Conservation (phyloP, 2,329 filamentous ascomycete genomes). For the Penicillium sp. region DNA sequence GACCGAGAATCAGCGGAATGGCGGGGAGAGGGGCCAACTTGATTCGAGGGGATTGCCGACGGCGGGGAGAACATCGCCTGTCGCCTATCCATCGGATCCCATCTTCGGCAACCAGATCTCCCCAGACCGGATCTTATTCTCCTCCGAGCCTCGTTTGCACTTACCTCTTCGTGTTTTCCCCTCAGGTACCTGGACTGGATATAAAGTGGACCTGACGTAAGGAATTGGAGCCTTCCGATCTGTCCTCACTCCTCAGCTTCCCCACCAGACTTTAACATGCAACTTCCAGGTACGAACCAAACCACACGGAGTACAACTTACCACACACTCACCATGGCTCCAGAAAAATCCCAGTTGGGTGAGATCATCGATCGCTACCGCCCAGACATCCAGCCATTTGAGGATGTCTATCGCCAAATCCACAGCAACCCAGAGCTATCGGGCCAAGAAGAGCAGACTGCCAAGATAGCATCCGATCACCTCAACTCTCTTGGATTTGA, state of each 20-base stretch:
- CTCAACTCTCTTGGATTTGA: slow-evolving; percentile 45
- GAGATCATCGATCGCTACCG: slow-evolving; percentile 37
- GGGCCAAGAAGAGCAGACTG: slow-evolving; percentile 55
- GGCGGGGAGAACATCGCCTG: not conserved
- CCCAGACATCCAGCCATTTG: slow-evolving; percentile 48
- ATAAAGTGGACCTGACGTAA: not conserved
- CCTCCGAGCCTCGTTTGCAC: not conserved
- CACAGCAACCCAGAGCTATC: slow-evolving; percentile 60
- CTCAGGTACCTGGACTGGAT: not conserved
- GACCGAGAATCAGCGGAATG: too few relatives aligned
- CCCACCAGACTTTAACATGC: not conserved
- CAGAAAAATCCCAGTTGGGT: not conserved
- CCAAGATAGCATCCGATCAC: slow-evolving; percentile 45
- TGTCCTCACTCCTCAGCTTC: not conserved
- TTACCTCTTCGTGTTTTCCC: not conserved
- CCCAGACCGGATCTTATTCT: not conserved
- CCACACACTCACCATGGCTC: not conserved
- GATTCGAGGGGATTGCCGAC: slow-evolving; percentile 7
- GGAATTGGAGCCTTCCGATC: not conserved
- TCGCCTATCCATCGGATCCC: not conserved
- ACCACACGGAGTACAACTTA: not conserved
- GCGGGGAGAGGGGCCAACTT: not conserved
- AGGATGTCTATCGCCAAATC: slow-evolving; percentile 58
- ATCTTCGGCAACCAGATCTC: not conserved
- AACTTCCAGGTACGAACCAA: not conserved